These are phyloP conservation scores for Russula foetens DNA, from an alignment of 768 basidiomycete genomes.

Conservation along the genomic window DNA sequence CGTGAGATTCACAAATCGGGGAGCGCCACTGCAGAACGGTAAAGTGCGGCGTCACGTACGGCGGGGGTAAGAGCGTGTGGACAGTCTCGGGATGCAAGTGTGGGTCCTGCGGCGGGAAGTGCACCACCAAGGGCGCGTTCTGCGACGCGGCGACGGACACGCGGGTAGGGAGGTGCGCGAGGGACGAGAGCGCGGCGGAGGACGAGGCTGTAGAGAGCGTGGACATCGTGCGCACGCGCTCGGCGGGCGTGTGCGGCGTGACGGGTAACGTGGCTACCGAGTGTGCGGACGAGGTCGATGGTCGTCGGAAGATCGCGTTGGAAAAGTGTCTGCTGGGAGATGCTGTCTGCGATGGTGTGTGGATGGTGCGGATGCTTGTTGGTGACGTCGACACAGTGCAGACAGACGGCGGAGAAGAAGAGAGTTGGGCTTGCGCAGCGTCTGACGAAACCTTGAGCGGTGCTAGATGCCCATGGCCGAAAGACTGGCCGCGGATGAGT, in stretches of 20 bases:
- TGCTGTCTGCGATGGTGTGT: neutral
- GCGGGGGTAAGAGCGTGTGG: slow-evolving; percentile 64
- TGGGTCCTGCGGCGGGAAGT: slow-evolving; percentile 59
- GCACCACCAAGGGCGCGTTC: slow-evolving; percentile 39
- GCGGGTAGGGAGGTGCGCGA: slow-evolving; percentile 35
- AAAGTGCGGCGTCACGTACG: slow-evolving; percentile 64
- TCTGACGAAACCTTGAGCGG: slow-evolving; percentile 56
- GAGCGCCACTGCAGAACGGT: slow-evolving; percentile 56
- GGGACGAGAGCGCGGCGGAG: slow-evolving; percentile 24
- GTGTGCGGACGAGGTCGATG: slow-evolving; percentile 50
- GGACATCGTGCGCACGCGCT: slow-evolving; percentile 8
- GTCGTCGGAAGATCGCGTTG: slow-evolving; percentile 32
- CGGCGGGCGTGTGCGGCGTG: slow-evolving; percentile 22
- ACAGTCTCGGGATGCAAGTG: slow-evolving; percentile 48
- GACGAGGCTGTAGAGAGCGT: slow-evolving; percentile 28
- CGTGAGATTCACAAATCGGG: slow-evolving; percentile 63
- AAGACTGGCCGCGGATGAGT: slow-evolving; percentile 67
- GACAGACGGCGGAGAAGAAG: slow-evolving; percentile 27
- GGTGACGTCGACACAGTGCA: slow-evolving; percentile 24
- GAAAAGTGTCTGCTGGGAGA: slow-evolving; percentile 13
- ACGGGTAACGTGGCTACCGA: slow-evolving; percentile 53
- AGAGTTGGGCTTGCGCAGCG: slow-evolving; percentile 35
- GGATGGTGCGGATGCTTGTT: slow-evolving; percentile 18
- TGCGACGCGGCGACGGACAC: slow-evolving; percentile 27
- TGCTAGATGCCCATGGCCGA: slow-evolving; percentile 43